Evolutionary conservation across 768 basidiomycete genomes (phyloP), one percentile per base, ranked within the genome.

Genomic region (Podaxis sp.): DNA sequence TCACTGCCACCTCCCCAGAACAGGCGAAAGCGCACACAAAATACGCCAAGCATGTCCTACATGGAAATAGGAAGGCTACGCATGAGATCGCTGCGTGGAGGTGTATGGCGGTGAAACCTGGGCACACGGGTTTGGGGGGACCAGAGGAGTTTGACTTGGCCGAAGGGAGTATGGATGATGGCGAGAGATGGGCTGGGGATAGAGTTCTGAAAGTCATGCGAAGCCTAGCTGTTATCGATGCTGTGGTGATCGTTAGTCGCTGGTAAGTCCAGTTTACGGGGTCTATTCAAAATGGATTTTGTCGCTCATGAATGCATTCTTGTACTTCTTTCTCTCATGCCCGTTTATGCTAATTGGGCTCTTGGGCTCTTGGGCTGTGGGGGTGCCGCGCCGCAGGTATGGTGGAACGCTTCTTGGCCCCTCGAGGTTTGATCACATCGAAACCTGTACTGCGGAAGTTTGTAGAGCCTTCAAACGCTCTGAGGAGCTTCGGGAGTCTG

Each of bases 401-500:
- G 92, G 92, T 0, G 92, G 93, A n/a, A 86, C 82, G 6, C 76
- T 93, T 77, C 78, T 95, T 3, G 93, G 93, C 2, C 89, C 92
- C 4, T 81, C 77, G 63, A 77, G 93, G 38, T 95, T 94, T 72
- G 72, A 81, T 2, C 93, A 95, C 68, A 89, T 94, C 67, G 87
- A 92, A 72, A 85, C 82, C 1, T 93, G 92, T 70, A 77, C 91
- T 4, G 71, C 80, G 15, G 90, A 95, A 71, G 92, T 89, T 13
- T 93, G 90, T 71, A 83, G 81, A 15, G 75, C 76, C 38, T 92
- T 90, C 79, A 86, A 83, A 63, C 80, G 81, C 52, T 75, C 82
- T 58, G 90, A 93, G 64, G 89, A 92, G 65, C 76, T 92, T 57
- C 83, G 84, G 19, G 89, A 89, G 48, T 81, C 75, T 61, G 75